Base-by-base conservation (phyloP, 73 alveolate species). In the Stentor roeselii region DNA sequence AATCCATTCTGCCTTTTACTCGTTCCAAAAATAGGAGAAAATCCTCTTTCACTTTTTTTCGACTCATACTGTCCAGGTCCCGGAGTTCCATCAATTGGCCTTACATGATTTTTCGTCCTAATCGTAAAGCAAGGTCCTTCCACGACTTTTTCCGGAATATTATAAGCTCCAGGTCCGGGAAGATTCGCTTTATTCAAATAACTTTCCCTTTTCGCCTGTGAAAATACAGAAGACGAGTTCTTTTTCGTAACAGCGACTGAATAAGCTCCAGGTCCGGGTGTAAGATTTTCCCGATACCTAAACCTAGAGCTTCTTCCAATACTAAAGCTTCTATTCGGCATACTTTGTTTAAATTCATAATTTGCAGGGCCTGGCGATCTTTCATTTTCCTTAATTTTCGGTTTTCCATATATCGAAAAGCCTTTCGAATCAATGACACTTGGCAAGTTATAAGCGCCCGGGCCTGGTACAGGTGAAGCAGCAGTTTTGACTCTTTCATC, bases 101-200 rank as follows among this genome's bases (percentile, higher is more conserved):
- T 67, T n/a, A n/a, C 34, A 14, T 67, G 15, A 21, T 14, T 36
- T 32, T 67, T 67, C 30, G 67, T 6, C 21, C 67, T 50, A 14
- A 85, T 77, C 39, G 42, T 42, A 11, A 75, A 84, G 42, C 39
- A 6, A 3, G 90, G 90, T 2, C 90, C 90, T 85, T 85, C 90
- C 37, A 36, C 74, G 84, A 80, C 59, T 59, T 85, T 85, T 2
- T 74, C 40, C 32, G 89, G 89, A 59, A 85, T 30, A 3, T 85
- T 61, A 36, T 85, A 85, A 75, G 90, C 77, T 59, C 90, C 90
- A 82, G 90, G 90, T 75, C 90, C 90, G 21, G 90, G 90, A 30
- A 11, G 11, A 67, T 21, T 32, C 14, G 14, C n/a, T 0, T 36
- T 67, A 30, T 67, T 32, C n/a, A 21, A 21, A 21, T 21, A 67